Evolutionary conservation across 2,329 filamentous ascomycete species (phyloP).

Genomic region (Diplodia mutila): DNA sequence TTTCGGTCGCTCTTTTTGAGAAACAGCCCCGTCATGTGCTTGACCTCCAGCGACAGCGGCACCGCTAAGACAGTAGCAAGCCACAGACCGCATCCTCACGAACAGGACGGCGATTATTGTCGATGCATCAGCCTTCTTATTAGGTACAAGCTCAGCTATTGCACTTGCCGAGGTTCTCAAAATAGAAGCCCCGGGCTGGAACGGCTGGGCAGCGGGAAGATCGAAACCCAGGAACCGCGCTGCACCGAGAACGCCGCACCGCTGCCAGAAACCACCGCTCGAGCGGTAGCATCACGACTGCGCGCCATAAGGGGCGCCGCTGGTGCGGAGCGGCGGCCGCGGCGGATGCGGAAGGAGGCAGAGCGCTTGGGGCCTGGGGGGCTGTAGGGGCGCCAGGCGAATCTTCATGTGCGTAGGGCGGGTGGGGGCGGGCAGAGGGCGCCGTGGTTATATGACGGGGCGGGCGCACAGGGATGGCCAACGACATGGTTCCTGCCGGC

Average conservation of each 20-base stretch:
- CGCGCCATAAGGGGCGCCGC: not conserved
- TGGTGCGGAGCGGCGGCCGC: not conserved
- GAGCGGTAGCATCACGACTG: not conserved
- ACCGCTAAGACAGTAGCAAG: not conserved
- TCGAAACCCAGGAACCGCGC: constrained; percentile 4
- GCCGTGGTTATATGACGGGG: constrained; percentile 18
- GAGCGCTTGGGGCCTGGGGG: constrained; percentile 1
- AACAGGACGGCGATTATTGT: not conserved
- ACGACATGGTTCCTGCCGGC: constrained; percentile 13
- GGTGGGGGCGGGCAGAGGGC: constrained; percentile 15
- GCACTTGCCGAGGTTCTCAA: constrained; percentile 1
- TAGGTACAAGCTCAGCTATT: not conserved
- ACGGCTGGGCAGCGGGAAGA: constrained; percentile 4
- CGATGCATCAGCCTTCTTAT: not conserved
- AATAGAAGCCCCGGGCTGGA: constrained; percentile 9
- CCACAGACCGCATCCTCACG: not conserved
- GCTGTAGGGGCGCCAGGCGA: not conserved
- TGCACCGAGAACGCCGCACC: not conserved
- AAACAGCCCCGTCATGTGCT: not conserved
- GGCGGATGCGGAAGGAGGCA: constrained; percentile 17
- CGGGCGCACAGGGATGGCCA: constrained; percentile 19
- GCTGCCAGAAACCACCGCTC: not conserved
- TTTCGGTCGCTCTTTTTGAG: not conserved
- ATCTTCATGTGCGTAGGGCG: constrained; percentile 24
- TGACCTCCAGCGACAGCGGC: not conserved